phyloP scores from a whole-genome alignment of 148 eudicot genomes.

The Spergularia marina region DNA sequence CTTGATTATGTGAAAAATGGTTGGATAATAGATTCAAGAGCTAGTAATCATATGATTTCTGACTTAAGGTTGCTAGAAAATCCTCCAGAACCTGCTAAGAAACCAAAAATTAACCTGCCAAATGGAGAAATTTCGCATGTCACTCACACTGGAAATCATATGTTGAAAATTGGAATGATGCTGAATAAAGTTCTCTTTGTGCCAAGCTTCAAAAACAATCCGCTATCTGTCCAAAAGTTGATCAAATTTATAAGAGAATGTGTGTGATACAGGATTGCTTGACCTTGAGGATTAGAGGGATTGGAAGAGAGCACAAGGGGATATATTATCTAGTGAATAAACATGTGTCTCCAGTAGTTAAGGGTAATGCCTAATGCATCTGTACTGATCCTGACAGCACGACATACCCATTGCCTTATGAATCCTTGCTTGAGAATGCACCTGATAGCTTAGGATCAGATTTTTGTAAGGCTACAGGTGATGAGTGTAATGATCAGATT shows the following conservation, averaged over 20 bases:
- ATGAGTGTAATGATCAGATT: not conserved
- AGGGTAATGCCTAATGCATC: not conserved
- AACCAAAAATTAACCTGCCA: not conserved
- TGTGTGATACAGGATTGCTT: not conserved
- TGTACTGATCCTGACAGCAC: not conserved
- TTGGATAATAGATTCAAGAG: constrained; percentile 4
- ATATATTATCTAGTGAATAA: not conserved
- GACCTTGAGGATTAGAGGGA: not conserved
- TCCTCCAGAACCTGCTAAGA: no score
- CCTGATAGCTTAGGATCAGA: not conserved
- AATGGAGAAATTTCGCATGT: not conserved
- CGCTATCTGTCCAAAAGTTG: not conserved
- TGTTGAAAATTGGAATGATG: not conserved
- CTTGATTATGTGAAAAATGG: rapidly evolving
- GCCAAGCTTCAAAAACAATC: not conserved
- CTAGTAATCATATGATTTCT: not conserved
- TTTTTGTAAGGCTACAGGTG: not conserved
- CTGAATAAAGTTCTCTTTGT: not conserved
- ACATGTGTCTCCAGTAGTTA: not conserved
- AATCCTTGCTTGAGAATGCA: not conserved
- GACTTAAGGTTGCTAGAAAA: not conserved
- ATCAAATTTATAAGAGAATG: no score
- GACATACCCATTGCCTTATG: no score
- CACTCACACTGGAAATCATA: not conserved
- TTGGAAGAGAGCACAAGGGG: not conserved